A percentile compares a stretch with the other conserved stretches of the same genome.
phyloP scores from a whole-genome alignment of 116 monocot genomes.

The Trichopus zeylanicus region DNA sequence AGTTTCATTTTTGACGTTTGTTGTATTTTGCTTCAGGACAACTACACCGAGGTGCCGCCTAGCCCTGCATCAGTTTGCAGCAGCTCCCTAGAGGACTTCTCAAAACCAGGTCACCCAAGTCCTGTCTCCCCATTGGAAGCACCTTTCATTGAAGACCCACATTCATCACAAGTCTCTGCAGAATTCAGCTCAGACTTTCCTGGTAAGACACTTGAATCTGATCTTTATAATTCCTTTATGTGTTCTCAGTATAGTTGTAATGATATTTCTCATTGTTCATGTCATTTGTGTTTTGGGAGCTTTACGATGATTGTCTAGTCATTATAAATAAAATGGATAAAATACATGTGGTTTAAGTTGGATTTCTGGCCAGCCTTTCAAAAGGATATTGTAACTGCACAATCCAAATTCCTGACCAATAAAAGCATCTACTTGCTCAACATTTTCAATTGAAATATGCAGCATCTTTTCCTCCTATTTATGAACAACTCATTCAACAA shows the following conservation, averaged over 20 bases:
- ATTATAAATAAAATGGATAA: background rate
- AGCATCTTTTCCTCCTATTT: too few relatives aligned
- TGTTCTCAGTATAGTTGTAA: background rate
- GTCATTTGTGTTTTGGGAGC: too few relatives aligned
- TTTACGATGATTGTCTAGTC: background rate
- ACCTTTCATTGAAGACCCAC: conserved; percentile 27
- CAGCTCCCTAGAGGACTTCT: conserved; percentile 41
- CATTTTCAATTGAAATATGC: too few relatives aligned
- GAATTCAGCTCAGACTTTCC: conserved; percentile 26
- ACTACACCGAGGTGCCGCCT: conserved; percentile 71
- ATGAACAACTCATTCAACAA: too few relatives aligned
- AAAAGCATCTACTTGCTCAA: too few relatives aligned
- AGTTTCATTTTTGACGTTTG: background rate
- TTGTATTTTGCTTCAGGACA: conserved; percentile 1
- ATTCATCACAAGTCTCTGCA: conserved; percentile 21
- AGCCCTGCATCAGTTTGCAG: conserved; percentile 70
- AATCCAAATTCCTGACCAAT: too few relatives aligned
- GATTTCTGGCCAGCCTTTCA: background rate
- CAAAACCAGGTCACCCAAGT: conserved; percentile 40
- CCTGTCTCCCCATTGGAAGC: conserved; percentile 71
- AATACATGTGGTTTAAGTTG: background rate
- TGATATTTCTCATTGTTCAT: background rate
- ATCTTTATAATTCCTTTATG: background rate
- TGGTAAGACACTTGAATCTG: conserved; percentile 19
- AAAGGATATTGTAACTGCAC: background rate